phyloP scores from a whole-genome alignment of 495 filamentous ascomycete species.

The Tricharina praecox region DNA sequence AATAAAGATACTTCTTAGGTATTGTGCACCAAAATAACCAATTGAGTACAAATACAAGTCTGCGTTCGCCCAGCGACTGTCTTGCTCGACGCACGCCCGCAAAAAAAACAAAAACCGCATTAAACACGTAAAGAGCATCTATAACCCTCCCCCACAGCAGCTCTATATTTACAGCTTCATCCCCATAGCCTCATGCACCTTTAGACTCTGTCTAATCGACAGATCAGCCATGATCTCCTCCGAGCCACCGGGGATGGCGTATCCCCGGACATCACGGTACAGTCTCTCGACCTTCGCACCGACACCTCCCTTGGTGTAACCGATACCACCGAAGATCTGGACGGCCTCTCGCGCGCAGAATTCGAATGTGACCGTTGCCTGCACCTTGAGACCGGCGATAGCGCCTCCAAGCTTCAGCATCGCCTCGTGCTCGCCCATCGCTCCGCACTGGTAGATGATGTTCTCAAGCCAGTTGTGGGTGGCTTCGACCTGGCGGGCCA shows the following conservation, averaged over 20 bases:
- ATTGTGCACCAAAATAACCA: too few relatives aligned
- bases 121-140: too few relatives aligned
- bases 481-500: slow-evolving; percentile 95
- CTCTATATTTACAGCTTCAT: slow-evolving; percentile 98
- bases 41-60: too few relatives aligned
- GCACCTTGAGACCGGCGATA: slow-evolving; percentile 86
- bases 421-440: slow-evolving; percentile 86
- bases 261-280: slow-evolving; percentile 92
- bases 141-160: too few relatives aligned
- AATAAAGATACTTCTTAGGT: too few relatives aligned
- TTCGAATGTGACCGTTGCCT: slow-evolving; percentile 82
- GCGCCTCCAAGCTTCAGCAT: slow-evolving; percentile 91
- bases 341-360: slow-evolving; percentile 92
- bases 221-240: slow-evolving; percentile 99
- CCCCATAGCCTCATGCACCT: slow-evolving; percentile 75
- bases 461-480: slow-evolving; percentile 96
- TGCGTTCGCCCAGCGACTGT: too few relatives aligned
- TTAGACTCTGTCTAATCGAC: slow-evolving; percentile 56
- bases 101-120: too few relatives aligned
- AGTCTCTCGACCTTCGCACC: slow-evolving; percentile 90
- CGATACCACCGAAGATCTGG: slow-evolving; percentile 93
- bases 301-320: slow-evolving; percentile 84
- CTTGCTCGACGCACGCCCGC: too few relatives aligned
- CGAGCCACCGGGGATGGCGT: slow-evolving; percentile 88
- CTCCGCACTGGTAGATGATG: slow-evolving; percentile 75